Percentiles rank a stretch among this genome's conserved stretches.
phyloP scores from a whole-genome alignment of 2,329 filamentous ascomycete species.

The Claviceps paspali region DNA sequence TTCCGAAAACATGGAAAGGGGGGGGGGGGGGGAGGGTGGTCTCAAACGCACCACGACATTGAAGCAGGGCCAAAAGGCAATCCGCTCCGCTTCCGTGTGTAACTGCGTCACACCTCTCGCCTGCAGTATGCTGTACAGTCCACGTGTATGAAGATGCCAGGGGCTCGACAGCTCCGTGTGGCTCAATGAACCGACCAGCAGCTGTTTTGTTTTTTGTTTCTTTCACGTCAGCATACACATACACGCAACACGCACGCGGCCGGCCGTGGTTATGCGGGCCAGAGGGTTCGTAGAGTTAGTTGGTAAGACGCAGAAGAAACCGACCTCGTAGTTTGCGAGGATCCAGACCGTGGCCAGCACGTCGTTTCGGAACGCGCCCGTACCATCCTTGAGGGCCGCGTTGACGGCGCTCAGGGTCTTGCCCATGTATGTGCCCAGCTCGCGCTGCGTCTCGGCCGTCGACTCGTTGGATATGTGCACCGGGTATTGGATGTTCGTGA shows the following conservation, averaged over 20 bases:
- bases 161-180: slow-evolving; percentile 13
- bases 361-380: slow-evolving; percentile 17
- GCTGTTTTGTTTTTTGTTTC: no score
- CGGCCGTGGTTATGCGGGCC: no score
- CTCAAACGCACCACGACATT: slow-evolving; percentile 21
- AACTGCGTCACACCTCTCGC: slow-evolving; percentile 16
- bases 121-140: slow-evolving; percentile 22
- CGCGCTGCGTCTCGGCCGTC: slow-evolving; percentile 13
- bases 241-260: no score
- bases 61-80: slow-evolving; percentile 23
- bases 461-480: slow-evolving; percentile 15
- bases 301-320: not conserved
- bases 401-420: slow-evolving; percentile 23
- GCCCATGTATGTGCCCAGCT: slow-evolving; percentile 21
- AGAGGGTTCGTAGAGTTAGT: no score
- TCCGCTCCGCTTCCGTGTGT: slow-evolving; percentile 11
- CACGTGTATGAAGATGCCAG: slow-evolving; percentile 23
- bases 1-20: no score
- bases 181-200: slow-evolving; percentile 22
- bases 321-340: slow-evolving; percentile 24
- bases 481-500: slow-evolving; percentile 20
- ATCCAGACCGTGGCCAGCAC: slow-evolving; percentile 26
- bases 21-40: no score
- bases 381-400: slow-evolving; percentile 18
- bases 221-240: no score